Conservation (phyloP, 768 basidiomycete species). For the Thelephora aurantiotincta region DNA sequence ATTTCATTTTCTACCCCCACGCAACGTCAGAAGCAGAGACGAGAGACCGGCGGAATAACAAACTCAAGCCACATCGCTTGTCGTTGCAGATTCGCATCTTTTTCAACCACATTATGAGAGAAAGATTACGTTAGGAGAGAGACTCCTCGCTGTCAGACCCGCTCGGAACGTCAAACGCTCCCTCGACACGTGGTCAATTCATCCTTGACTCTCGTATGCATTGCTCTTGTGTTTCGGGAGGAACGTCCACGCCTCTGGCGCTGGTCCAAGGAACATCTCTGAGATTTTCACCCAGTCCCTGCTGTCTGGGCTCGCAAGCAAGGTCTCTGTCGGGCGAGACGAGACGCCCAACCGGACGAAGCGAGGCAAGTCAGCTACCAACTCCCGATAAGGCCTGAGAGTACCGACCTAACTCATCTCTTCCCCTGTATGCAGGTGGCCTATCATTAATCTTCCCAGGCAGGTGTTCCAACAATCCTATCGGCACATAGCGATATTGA, state of each 20-base stretch:
- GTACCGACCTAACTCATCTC: constrained; percentile 65
- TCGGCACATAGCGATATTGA: constrained; percentile 90
- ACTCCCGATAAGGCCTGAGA: neutral
- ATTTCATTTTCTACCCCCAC: too few relatives aligned
- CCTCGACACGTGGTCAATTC: constrained; percentile 3
- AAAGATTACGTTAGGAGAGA: neutral
- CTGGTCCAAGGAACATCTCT: constrained; percentile 88
- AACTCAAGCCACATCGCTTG: too few relatives aligned
- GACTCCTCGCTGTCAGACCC: neutral
- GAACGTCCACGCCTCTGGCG: constrained; percentile 74
- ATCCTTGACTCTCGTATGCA: constrained; percentile 56
- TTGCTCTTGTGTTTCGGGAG: constrained; percentile 94
- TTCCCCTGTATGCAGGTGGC: constrained; percentile 74
- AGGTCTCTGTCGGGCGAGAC: constrained; percentile 45
- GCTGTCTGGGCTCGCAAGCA: constrained; percentile 67
- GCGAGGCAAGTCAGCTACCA: neutral
- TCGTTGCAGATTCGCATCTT: too few relatives aligned
- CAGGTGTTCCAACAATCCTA: constrained; percentile 76
- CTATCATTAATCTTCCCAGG: constrained; percentile 84
- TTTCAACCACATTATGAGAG: neutral
- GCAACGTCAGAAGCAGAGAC: too few relatives aligned
- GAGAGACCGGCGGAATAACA: too few relatives aligned
- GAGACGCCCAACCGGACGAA: neutral
- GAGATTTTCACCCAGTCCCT: constrained; percentile 87
- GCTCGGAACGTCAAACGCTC: neutral